These are phyloP conservation scores for Microthlaspi erraticum DNA, from an alignment of 345 rosid species.

Conservation along the genomic window DNA sequence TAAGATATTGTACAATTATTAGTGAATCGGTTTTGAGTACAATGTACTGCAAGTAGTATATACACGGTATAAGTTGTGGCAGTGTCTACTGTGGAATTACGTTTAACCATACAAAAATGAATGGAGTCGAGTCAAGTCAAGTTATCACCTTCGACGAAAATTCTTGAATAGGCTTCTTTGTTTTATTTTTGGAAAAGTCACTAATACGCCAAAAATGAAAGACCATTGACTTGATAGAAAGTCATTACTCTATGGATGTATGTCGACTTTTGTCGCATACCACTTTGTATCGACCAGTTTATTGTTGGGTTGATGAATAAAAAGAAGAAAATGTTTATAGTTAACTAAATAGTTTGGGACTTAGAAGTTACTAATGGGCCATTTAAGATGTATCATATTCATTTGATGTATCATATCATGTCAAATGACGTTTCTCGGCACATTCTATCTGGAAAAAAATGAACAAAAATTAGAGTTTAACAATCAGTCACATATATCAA, in stretches of 20 bases:
- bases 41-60: background rate
- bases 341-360: background rate
- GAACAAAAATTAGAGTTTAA: no score
- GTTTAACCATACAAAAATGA: background rate
- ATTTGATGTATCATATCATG: no score
- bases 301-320: background rate
- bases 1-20: background rate
- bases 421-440: no score
- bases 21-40: no score
- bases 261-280: background rate
- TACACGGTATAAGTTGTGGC: background rate
- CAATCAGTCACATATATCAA: no score
- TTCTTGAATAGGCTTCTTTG: constrained; percentile 10
- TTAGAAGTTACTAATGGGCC: background rate
- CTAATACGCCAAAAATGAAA: constrained; percentile 30
- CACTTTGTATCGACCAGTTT: background rate
- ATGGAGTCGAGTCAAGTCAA: constrained; percentile 29
- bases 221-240: constrained; percentile 38
- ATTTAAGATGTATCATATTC: background rate
- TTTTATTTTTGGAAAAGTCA: constrained; percentile 16
- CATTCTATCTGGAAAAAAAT: no score
- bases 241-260: background rate
- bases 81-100: background rate
- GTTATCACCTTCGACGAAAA: constrained; percentile 35
- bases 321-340: background rate